These are phyloP conservation scores for Letharia columbiana DNA, from an alignment of 495 filamentous ascomycete genomes.

Conservation along the genomic window DNA sequence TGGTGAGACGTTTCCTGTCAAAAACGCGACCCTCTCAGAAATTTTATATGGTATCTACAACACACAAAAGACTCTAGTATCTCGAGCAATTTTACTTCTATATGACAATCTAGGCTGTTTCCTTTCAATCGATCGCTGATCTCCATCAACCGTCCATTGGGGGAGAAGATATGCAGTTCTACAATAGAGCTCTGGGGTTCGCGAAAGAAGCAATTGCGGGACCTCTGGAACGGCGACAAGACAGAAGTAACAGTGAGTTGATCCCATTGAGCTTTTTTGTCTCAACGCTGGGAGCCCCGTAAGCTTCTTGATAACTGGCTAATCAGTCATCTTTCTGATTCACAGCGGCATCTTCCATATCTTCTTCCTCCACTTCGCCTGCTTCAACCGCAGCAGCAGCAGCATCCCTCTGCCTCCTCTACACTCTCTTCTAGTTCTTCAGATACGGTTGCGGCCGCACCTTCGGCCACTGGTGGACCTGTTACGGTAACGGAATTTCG, in stretches of 20 bases:
- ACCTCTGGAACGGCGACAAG: slow-evolving; percentile 11
- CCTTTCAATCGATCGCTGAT: not conserved
- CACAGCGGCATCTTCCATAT: not conserved
- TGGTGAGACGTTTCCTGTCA: slow-evolving; percentile 4
- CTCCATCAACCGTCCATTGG: not conserved
- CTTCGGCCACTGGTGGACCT: slow-evolving; percentile 7
- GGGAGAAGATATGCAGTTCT: slow-evolving; percentile 6
- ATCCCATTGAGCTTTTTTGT: not conserved
- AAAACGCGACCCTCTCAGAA: not conserved
- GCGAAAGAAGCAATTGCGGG: not conserved
- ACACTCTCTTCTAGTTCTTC: slow-evolving; percentile 2
- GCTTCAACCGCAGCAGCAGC: slow-evolving; percentile 10
- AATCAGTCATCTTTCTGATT: not conserved
- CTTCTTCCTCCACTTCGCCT: slow-evolving; percentile 9
- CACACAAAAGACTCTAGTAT: not conserved
- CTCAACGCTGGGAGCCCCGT: not conserved
- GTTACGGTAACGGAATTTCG: slow-evolving; percentile 8
- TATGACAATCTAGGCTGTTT: not conserved
- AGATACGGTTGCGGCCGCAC: slow-evolving; percentile 2
- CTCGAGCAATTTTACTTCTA: not conserved
- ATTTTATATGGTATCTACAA: not conserved
- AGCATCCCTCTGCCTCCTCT: slow-evolving; percentile 5
- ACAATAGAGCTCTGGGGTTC: slow-evolving; percentile 8
- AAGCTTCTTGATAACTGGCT: not conserved
- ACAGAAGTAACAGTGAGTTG: slow-evolving; percentile 3